phyloP scores from a whole-genome alignment of 768 basidiomycete genomes.

The Kwoniella bestiolae region DNA sequence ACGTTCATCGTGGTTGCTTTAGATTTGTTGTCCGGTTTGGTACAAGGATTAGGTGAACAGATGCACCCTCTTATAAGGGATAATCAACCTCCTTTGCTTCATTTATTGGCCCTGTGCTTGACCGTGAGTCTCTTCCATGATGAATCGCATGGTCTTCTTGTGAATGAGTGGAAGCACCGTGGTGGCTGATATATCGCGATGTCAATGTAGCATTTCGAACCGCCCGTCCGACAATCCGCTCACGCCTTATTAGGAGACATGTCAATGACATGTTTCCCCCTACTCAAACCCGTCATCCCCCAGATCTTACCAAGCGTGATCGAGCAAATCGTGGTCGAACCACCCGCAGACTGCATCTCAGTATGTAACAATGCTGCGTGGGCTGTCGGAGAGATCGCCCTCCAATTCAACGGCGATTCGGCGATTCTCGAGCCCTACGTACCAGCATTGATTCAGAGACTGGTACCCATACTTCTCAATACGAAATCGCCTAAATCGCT shows the following conservation, averaged over 20 bases:
- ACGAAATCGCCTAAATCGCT: conserved; percentile 90
- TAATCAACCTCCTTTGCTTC: conserved; percentile 76
- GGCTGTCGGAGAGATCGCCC: conserved; percentile 98
- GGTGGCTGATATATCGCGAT: neutral
- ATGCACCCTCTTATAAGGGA: conserved; percentile 73
- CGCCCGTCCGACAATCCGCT: conserved; percentile 91
- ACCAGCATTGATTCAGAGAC: conserved; percentile 77
- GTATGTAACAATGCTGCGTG: conserved; percentile 99
- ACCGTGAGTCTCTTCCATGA: conserved; percentile 61
- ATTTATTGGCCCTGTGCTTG: conserved; percentile 81
- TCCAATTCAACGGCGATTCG: conserved; percentile 67
- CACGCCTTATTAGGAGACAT: conserved; percentile 98
- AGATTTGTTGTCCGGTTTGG: conserved; percentile 93
- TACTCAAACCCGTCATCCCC: conserved; percentile 82
- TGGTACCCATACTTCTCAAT: conserved; percentile 90
- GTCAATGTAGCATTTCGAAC: conserved; percentile 73
- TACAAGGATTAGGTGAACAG: conserved; percentile 83
- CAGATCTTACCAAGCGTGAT: conserved; percentile 89
- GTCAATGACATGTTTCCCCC: conserved; percentile 90
- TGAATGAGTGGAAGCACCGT: neutral
- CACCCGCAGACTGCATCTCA: conserved; percentile 89
- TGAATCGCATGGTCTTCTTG: neutral
- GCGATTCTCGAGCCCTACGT: conserved; percentile 79
- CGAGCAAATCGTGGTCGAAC: conserved; percentile 87
- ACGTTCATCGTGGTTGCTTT: conserved; percentile 97